phyloP scores from a whole-genome alignment of 306 rosid genomes.

The Cajanus cajan region DNA sequence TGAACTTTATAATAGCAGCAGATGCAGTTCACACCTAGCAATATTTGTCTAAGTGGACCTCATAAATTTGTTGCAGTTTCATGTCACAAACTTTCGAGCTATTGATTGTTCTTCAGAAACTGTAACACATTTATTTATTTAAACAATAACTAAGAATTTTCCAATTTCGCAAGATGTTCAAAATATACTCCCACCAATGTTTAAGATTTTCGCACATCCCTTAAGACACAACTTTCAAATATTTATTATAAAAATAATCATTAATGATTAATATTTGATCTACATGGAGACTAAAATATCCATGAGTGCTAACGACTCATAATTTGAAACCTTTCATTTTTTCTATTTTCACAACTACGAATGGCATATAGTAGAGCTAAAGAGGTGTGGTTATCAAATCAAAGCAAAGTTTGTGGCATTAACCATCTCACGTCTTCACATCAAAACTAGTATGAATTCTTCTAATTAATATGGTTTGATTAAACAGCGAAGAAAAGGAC shows the following conservation, averaged over 20 bases:
- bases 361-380: background rate
- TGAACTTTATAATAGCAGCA: background rate
- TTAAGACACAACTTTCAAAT: background rate
- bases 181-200: too few relatives aligned
- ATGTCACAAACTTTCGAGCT: background rate
- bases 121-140: background rate
- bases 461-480: conserved; percentile 2
- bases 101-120: background rate
- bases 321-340: background rate
- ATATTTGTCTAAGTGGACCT: background rate
- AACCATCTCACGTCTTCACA: background rate
- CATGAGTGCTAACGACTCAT: background rate
- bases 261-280: background rate
- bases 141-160: background rate
- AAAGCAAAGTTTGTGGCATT: conserved; percentile 11
- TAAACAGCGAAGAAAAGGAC: conserved; percentile 1
- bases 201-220: too few relatives aligned
- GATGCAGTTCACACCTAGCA: background rate
- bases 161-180: too few relatives aligned
- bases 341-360: background rate
- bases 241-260: background rate
- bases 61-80: background rate
- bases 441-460: background rate
- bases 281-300: background rate
- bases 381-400: conserved; percentile 20